Conservation (phyloP, 1,139 yeast genomes). For the Scheffersomyces segobiensis region DNA sequence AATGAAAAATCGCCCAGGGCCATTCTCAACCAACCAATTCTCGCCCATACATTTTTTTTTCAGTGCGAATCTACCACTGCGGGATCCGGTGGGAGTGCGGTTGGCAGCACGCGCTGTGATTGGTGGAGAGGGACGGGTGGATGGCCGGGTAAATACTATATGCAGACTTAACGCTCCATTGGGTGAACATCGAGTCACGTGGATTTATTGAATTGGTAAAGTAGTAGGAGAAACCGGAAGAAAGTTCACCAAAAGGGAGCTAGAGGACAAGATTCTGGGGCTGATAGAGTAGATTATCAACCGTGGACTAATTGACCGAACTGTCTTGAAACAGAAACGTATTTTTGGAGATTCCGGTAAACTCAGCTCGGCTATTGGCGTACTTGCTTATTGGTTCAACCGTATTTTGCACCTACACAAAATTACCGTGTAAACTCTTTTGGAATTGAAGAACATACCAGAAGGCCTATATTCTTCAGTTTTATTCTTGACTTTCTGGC, state of each 20-base stretch:
- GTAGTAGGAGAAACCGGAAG: background rate
- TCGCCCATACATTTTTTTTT: constrained; percentile 1
- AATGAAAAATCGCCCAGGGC: background rate
- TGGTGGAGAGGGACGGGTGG: background rate
- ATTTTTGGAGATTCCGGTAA: background rate
- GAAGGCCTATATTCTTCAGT: background rate
- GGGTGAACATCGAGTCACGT: constrained; percentile 4
- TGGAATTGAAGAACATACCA: background rate
- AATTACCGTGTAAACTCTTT: background rate
- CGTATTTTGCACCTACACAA: background rate
- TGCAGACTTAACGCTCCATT: background rate
- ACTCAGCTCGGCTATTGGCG: background rate
- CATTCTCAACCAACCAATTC: constrained; percentile 8
- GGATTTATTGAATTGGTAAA: constrained; percentile 6
- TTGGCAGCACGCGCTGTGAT: background rate
- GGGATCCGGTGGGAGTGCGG: background rate
- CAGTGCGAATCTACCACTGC: background rate
- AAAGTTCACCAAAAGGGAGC: background rate
- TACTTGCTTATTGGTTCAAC: background rate
- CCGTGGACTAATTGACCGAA: background rate
- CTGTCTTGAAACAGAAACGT: background rate
- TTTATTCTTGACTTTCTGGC: background rate
- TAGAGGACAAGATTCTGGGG: background rate
- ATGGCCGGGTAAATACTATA: constrained; percentile 6
- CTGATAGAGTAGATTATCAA: no score